Conservation (phyloP, 805 yeast species). For the Clavispora asparagi region DNA sequence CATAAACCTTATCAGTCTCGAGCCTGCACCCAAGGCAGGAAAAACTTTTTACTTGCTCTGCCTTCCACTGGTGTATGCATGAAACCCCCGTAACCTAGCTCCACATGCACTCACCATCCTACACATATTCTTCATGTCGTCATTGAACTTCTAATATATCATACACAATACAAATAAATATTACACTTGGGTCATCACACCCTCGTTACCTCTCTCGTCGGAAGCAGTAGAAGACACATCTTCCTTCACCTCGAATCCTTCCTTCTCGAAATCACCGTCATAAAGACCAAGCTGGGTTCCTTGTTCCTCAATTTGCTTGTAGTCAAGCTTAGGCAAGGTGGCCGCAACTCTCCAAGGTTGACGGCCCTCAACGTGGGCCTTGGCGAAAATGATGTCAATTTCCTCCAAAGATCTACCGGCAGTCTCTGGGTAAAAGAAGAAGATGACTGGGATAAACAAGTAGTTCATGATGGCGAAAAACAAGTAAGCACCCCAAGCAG, state of each 20-base stretch:
- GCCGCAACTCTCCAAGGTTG: slow-evolving; percentile 62
- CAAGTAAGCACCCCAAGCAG: slow-evolving; percentile 38
- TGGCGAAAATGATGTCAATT: slow-evolving; percentile 56
- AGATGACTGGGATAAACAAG: slow-evolving; percentile 50
- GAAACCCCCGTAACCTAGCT: too few relatives aligned
- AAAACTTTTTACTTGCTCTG: background rate
- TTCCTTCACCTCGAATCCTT: slow-evolving; percentile 28
- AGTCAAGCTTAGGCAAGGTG: slow-evolving; percentile 53
- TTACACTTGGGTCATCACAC: background rate
- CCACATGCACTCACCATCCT: background rate
- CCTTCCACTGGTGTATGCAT: background rate
- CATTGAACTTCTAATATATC: background rate
- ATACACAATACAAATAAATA: background rate
- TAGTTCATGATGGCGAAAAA: slow-evolving; percentile 39
- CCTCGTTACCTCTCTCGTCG: slow-evolving; percentile 1
- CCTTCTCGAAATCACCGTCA: slow-evolving; percentile 40
- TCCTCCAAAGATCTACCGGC: slow-evolving; percentile 44
- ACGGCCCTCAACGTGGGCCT: slow-evolving; percentile 52
- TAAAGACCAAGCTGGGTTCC: slow-evolving; percentile 54
- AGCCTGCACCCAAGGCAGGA: background rate
- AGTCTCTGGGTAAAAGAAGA: slow-evolving; percentile 44
- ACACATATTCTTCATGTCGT: background rate
- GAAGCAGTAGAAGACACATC: slow-evolving; percentile 19
- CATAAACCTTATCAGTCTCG: background rate
- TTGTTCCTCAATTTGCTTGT: slow-evolving; percentile 54